A percentile compares a stretch with the other conserved stretches of the same genome.
These are phyloP conservation scores for Prunus davidiana DNA, from an alignment of 306 rosid genomes.

Conservation along the genomic window DNA sequence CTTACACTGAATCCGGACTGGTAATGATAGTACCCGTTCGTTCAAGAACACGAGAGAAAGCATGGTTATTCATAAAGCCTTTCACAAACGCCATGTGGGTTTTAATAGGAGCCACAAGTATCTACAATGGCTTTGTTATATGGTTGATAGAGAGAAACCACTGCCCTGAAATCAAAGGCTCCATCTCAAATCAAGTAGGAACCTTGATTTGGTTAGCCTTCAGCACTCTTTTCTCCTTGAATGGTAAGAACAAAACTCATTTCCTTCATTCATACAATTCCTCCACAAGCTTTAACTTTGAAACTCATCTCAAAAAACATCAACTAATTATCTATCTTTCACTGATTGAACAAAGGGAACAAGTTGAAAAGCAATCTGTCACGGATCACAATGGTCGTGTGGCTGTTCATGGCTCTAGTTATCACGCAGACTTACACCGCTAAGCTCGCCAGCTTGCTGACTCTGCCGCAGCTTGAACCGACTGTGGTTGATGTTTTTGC, in stretches of 20 bases:
- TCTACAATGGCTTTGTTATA: conserved; percentile 47
- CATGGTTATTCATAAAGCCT: conserved; percentile 45
- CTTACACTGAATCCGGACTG: conserved; percentile 38
- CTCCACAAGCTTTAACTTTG: not conserved
- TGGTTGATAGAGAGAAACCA: conserved; percentile 46
- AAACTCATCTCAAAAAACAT: not conserved
- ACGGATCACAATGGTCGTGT: not conserved
- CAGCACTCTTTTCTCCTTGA: conserved; percentile 35
- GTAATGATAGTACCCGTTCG: conserved; percentile 42
- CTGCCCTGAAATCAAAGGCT: conserved; percentile 24
- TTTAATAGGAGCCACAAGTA: conserved; percentile 18
- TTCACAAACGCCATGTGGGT: conserved; percentile 44
- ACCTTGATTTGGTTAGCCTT: conserved; percentile 36
- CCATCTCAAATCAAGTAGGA: conserved; percentile 33
- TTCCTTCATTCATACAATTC: not conserved
- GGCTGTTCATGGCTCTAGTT: conserved; percentile 18
- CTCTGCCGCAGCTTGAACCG: not conserved
- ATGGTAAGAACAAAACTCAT: conserved; percentile 20
- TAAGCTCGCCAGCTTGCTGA: conserved; percentile 17
- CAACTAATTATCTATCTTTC: not conserved
- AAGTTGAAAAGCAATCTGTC: conserved; percentile 6
- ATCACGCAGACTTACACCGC: conserved; percentile 18
- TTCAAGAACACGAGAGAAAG: not conserved
- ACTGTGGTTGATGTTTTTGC: not conserved
- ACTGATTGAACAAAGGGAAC: not conserved